phyloP scores from a whole-genome alignment of 129 eudicot species.

The Saussurea involucrata region DNA sequence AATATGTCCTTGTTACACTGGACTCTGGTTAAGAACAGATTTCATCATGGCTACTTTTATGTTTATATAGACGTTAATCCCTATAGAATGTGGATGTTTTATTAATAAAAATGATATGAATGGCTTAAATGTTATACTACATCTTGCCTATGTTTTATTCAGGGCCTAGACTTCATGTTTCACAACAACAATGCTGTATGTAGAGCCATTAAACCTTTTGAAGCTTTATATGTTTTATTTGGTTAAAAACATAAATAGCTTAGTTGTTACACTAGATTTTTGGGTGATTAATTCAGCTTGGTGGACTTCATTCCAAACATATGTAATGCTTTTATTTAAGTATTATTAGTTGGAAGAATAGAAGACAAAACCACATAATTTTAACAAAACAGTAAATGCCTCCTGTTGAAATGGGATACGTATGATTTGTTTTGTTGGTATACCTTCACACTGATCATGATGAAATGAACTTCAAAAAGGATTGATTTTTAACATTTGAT shows the following conservation, averaged over 20 bases:
- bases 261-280: not conserved
- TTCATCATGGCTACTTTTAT: not conserved
- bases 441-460: constrained; percentile 7
- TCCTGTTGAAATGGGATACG: not conserved
- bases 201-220: not conserved
- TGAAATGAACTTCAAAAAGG: not conserved
- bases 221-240: not conserved
- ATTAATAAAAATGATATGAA: not conserved
- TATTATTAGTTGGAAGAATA: not conserved
- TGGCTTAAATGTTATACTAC: not conserved
- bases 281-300: not conserved
- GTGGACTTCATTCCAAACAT: not conserved
- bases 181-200: not conserved
- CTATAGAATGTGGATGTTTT: not conserved
- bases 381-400: not conserved
- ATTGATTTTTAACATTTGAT: constrained; percentile 1
- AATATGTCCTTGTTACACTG: not conserved
- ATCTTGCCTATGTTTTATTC: not conserved
- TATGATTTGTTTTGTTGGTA: not conserved
- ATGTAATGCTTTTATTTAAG: not conserved
- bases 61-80: not conserved
- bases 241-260: not conserved
- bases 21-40: not conserved
- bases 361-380: not conserved
- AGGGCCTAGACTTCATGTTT: not conserved